These are phyloP conservation scores for Porcisia deanei DNA, from an alignment of 208 protist genomes.

Conservation along the genomic window DNA sequence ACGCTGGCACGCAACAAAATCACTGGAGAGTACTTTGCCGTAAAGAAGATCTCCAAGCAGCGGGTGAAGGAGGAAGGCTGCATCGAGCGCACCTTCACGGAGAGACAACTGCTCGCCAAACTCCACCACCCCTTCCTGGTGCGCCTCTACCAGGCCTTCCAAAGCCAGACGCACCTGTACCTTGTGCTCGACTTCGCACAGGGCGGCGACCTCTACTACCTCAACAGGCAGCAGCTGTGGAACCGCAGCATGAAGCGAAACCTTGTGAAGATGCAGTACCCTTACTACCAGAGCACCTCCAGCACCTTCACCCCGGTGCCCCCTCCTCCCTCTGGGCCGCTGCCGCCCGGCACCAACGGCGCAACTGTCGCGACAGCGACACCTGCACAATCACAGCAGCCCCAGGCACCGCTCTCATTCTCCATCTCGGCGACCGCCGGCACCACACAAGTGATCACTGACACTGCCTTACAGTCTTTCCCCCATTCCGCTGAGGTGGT, in stretches of 20 bases:
- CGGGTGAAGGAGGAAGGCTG: constrained; percentile 80
- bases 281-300: constrained; percentile 49
- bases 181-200: constrained; percentile 86
- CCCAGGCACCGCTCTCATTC: not conserved
- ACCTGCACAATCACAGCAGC: not conserved
- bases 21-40: constrained; percentile 73
- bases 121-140: constrained; percentile 86
- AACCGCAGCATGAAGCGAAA: constrained; percentile 52
- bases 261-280: constrained; percentile 50
- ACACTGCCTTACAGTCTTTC: too few relatives aligned
- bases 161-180: constrained; percentile 83
- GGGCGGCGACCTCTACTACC: constrained; percentile 84
- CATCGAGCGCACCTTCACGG: constrained; percentile 84
- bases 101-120: constrained; percentile 78
- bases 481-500: not conserved
- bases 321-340: not conserved
- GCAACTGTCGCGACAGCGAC: not conserved
- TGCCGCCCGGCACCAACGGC: not conserved
- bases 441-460: not conserved
- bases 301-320: constrained; percentile 12
- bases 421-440: not conserved
- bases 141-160: constrained; percentile 78
- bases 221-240: constrained; percentile 69
- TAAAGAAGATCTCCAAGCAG: constrained; percentile 90
- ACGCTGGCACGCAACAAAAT: constrained; percentile 74